Evolutionary conservation across 495 filamentous ascomycete species (phyloP).

Genomic region (Neurospora sp.): DNA sequence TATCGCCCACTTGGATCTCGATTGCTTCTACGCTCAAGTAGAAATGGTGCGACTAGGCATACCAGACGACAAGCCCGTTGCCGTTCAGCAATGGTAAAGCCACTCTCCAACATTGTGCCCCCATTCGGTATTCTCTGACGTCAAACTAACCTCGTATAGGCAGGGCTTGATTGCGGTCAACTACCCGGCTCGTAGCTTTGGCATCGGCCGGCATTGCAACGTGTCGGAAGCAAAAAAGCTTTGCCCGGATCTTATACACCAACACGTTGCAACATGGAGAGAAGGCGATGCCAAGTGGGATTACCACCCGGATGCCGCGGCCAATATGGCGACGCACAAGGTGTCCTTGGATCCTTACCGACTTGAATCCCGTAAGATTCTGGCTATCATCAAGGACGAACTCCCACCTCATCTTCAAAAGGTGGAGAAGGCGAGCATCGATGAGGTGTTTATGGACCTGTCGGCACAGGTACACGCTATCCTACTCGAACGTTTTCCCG

Average conservation of each 20-base stretch:
- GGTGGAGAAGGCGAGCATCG: conserved; percentile 85
- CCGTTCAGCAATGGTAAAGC: conserved; percentile 74
- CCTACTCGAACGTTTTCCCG: conserved; percentile 69
- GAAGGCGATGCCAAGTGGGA: conserved; percentile 88
- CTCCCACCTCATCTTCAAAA: conserved; percentile 52
- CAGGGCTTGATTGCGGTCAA: conserved; percentile 89
- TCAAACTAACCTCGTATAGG: conserved; percentile 22
- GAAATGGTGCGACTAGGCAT: conserved; percentile 79
- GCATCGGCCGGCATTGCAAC: conserved; percentile 64
- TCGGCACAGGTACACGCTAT: conserved; percentile 70
- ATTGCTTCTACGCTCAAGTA: conserved; percentile 97
- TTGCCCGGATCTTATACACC: conserved; percentile 73
- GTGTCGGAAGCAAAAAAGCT: conserved; percentile 77
- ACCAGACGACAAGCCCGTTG: conserved; percentile 66
- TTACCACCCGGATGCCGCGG: conserved; percentile 69
- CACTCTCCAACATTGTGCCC: neutral
- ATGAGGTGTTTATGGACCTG: conserved; percentile 88
- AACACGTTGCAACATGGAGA: conserved; percentile 92
- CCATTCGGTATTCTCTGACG: neutral
- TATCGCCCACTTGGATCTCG: conserved; percentile 87
- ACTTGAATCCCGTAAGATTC: conserved; percentile 70
- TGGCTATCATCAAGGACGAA: conserved; percentile 69
- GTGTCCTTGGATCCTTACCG: conserved; percentile 91
- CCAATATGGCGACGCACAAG: conserved; percentile 77
- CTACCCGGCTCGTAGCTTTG: conserved; percentile 76